A percentile compares a stretch with the other conserved stretches of the same genome.
phyloP scores from a whole-genome alignment of 495 filamentous ascomycete genomes.

The Talaromyces wortmannii region DNA sequence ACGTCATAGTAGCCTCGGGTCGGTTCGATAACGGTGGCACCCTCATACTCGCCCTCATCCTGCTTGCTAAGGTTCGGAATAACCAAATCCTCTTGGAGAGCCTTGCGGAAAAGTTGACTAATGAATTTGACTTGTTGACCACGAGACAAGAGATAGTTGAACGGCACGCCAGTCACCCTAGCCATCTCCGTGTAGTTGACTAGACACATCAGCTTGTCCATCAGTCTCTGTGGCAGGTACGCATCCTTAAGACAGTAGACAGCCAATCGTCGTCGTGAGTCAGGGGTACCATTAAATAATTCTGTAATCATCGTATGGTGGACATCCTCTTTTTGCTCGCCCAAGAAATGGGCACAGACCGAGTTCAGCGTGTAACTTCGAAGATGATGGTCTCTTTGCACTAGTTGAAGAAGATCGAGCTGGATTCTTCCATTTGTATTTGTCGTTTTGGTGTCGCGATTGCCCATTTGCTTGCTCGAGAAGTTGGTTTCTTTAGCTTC shows the following conservation, averaged over 20 bases:
- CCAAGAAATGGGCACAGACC: constrained; percentile 91
- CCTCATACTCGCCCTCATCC: constrained; percentile 82
- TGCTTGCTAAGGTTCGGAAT: constrained; percentile 73
- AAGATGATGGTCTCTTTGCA: constrained; percentile 91
- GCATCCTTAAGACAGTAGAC: constrained; percentile 98
- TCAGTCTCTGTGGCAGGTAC: constrained; percentile 85
- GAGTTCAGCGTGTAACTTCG: constrained; percentile 97
- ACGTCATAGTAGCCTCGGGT: constrained; percentile 86
- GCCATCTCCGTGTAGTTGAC: constrained; percentile 99
- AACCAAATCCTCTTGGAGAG: constrained; percentile 83
- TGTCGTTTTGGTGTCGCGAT: constrained; percentile 84
- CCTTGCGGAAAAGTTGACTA: constrained; percentile 94
- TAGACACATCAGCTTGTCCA: constrained; percentile 97
- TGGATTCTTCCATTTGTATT: constrained; percentile 94
- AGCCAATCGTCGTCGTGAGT: constrained; percentile 82
- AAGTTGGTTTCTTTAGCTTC: constrained; percentile 72
- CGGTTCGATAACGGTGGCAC: constrained; percentile 96
- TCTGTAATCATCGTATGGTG: constrained; percentile 99
- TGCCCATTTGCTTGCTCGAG: constrained; percentile 98
- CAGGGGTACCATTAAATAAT: constrained; percentile 88
- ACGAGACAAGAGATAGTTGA: constrained; percentile 86
- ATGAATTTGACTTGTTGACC: constrained; percentile 98
- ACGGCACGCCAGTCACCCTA: constrained; percentile 96
- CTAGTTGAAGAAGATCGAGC: constrained; percentile 83
- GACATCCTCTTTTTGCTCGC: constrained; percentile 98